These are phyloP conservation scores for Fusarium miscanthi DNA, from an alignment of 2,329 filamentous ascomycete species.

Conservation along the genomic window DNA sequence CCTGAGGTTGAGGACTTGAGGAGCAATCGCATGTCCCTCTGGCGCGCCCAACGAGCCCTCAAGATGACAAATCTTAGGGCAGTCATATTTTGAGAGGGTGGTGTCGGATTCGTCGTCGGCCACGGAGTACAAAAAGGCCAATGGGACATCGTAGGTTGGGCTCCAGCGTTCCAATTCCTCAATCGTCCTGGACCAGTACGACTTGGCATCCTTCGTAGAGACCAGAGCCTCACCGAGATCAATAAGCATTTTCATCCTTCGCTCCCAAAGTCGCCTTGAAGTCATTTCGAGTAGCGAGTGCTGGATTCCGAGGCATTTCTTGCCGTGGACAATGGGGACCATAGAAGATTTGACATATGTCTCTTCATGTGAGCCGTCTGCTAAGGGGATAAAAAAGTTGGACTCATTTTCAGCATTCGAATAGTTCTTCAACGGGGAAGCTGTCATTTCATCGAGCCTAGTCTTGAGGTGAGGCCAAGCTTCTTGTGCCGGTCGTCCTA, in stretches of 20 bases:
- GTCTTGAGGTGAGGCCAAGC: constrained; percentile 68
- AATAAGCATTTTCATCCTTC: constrained; percentile 61
- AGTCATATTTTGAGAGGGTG: constrained; percentile 45
- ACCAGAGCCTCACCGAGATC: constrained; percentile 59
- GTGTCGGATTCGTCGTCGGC: constrained; percentile 50
- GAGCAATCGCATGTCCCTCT: constrained; percentile 55
- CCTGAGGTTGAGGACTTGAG: constrained; percentile 51
- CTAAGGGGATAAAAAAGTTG: constrained; percentile 57
- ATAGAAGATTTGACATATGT: constrained; percentile 62
- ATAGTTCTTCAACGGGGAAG: constrained; percentile 45
- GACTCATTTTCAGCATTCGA: constrained; percentile 57
- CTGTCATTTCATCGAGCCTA: constrained; percentile 50
- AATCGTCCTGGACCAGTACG: constrained; percentile 60
- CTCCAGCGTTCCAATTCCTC: constrained; percentile 56
- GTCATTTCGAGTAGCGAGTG: constrained; percentile 61
- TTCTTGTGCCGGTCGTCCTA: constrained; percentile 69
- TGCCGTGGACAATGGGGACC: constrained; percentile 57
- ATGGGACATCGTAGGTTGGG: constrained; percentile 61
- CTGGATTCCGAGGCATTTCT: constrained; percentile 58
- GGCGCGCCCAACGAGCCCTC: constrained; percentile 61
- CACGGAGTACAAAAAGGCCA: constrained; percentile 64
- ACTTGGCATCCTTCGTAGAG: constrained; percentile 57
- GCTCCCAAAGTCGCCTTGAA: constrained; percentile 59
- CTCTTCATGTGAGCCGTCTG: constrained; percentile 57
- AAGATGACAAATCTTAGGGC: constrained; percentile 53